Base-by-base conservation (phyloP, 352 stramenopile genomes). In the Phytophthora pluvialis region DNA sequence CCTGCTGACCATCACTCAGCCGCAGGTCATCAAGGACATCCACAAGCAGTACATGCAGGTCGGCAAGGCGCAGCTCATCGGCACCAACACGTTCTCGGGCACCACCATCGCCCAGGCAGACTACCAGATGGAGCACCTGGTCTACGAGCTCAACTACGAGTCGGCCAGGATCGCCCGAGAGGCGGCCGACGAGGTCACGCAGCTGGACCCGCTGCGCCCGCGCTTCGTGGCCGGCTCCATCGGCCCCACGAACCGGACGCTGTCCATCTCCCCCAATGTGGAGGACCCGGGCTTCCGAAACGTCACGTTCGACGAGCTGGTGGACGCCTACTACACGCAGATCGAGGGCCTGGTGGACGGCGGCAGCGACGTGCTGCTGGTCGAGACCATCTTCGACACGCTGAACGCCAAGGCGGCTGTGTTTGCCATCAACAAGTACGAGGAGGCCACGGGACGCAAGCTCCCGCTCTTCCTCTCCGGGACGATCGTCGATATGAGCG, bases 301-400 rank as follows among this genome's bases (percentile, higher is more conserved):
- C 75, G 93, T 99, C 28, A 98, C 94, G 31, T 99, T 99, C 79
- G 96, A 99, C 66, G 95, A 99, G 73, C 85, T 99, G 3, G 96
- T 98, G 26, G 86, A 95, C 11, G 92, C 97, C 2, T 99, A 99
- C 75, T 97, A 98, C 65, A 93, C 97, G 64, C 94, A 99, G 70
- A 78, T 97, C 43, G 93, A 98, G 50, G 95, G 84, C 29, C 81
- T 99, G 8, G 84, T 98, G 44, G 95, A 99, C 63, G 97, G 97
- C n/a, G 97, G 97, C 45, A 77, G 77, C 38, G 97, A 99, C 72
- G 91, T 99, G 60, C 74, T 99, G 43, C 97, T 99, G 51, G 94
- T 99, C 0, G 97, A 99, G 76, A 99, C 97, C 5, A 98, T 99
- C 56, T 99, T 99, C 73, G 97, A 99, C 70, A 99, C 97, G 11